phyloP scores from a whole-genome alignment of 2,329 filamentous ascomycete genomes.

The Paraphoma sp. region DNA sequence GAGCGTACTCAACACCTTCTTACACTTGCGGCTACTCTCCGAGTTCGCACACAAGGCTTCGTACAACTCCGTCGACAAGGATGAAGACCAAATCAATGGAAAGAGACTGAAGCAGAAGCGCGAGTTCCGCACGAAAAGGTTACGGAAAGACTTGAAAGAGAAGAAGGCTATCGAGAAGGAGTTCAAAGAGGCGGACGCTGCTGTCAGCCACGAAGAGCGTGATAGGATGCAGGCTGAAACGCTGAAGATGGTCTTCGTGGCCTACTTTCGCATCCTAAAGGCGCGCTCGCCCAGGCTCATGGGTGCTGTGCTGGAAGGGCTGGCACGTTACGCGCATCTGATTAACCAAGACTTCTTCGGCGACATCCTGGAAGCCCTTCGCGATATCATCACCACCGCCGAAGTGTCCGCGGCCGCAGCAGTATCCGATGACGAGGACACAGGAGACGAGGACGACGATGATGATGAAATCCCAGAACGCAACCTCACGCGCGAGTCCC shows the following conservation, averaged over 20 bases:
- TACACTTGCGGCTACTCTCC: constrained; percentile 84
- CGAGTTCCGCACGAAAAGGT: constrained; percentile 87
- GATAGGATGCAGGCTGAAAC: constrained; percentile 96
- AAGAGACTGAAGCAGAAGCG: constrained; percentile 76
- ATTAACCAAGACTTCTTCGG: constrained; percentile 99
- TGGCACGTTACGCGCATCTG: constrained; percentile 91
- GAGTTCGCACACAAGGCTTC: constrained; percentile 89
- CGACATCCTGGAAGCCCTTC: constrained; percentile 90
- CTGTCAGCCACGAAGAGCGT: constrained; percentile 88
- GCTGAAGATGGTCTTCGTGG: constrained; percentile 91
- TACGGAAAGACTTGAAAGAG: constrained; percentile 83
- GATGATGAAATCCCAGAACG: constrained; percentile 53
- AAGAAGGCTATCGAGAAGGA: constrained; percentile 89
- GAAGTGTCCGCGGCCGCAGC: constrained; percentile 55
- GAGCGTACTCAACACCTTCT: constrained; percentile 85
- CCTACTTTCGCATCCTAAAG: constrained; percentile 95
- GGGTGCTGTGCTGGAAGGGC: constrained; percentile 94
- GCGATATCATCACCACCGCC: constrained; percentile 85
- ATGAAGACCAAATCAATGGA: constrained; percentile 51
- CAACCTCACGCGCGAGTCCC: constrained; percentile 84
- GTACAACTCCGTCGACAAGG: constrained; percentile 73
- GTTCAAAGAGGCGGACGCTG: constrained; percentile 88
- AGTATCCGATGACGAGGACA: constrained; percentile 53
- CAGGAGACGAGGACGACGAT: constrained; percentile 58
- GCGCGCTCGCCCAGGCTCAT: constrained; percentile 80